These are phyloP conservation scores for Cetradonia linearis DNA, from an alignment of 495 filamentous ascomycete species.

Conservation along the genomic window DNA sequence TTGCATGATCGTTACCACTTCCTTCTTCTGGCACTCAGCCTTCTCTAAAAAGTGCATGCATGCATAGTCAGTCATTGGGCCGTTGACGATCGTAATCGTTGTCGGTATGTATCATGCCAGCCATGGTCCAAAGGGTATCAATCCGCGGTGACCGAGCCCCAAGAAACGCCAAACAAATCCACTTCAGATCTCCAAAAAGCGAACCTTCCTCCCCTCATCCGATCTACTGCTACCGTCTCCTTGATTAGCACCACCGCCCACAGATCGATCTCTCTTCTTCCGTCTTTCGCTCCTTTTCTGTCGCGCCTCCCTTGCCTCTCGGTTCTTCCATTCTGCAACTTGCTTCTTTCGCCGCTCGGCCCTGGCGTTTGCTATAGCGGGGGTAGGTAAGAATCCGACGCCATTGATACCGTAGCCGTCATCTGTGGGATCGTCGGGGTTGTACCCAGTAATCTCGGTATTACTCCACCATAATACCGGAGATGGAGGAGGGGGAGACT, in stretches of 20 bases:
- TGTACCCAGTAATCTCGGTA: constrained; percentile 73
- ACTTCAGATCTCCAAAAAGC: constrained; percentile 22
- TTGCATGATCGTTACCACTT: neutral
- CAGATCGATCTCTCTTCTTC: constrained; percentile 31
- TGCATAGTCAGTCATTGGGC: neutral
- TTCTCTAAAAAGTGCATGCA: neutral
- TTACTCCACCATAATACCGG: constrained; percentile 68
- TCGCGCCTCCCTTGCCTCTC: constrained; percentile 76
- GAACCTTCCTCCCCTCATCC: constrained; percentile 18
- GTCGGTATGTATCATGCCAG: neutral
- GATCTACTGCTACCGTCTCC: constrained; percentile 5
- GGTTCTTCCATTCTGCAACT: constrained; percentile 68
- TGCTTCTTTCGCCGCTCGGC: constrained; percentile 68
- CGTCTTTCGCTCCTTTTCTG: constrained; percentile 59
- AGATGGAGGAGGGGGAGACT: constrained; percentile 39
- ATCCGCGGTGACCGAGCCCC: neutral
- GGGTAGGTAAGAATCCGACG: constrained; percentile 82
- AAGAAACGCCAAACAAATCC: constrained; percentile 1
- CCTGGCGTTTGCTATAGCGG: constrained; percentile 68
- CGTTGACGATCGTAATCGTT: constrained; percentile 4
- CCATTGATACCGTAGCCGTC: constrained; percentile 80
- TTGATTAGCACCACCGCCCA: neutral
- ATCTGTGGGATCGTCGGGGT: constrained; percentile 60
- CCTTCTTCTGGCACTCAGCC: neutral
- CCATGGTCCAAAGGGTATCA: neutral